Evolutionary conservation across 2,329 filamentous ascomycete species (phyloP), one percentile per base, ranked within the genome.

Genomic region (Tolypocladium guangdongense): DNA sequence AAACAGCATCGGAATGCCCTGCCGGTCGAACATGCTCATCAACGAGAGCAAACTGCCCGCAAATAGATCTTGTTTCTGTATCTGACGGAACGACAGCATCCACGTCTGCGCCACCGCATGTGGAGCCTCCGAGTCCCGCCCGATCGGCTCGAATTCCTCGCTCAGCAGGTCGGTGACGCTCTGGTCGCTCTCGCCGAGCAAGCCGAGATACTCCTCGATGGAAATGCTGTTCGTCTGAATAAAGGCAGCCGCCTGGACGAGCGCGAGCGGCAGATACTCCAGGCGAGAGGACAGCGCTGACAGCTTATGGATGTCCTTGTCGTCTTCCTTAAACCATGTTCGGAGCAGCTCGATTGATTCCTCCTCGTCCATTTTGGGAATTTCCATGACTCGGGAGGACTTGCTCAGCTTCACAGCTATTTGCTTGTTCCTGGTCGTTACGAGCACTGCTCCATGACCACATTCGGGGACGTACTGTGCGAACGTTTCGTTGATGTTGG

Each of bases 161-260:
- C 61, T 65, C 0, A 71, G 64, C 14, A 65, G 52, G 12, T 61
- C 55, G 1, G 62, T 51, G 5, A 60, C 33, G 14, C 53, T 14
- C 27, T 60, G 30, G 35, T 68, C 60, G 47, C 57, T 63, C n/a
- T 57, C 51, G 2, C 59, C 54, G 12, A 69, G 52, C 0, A 68
- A 57, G 18, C 60, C 32, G 18, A 70, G 27, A 47, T 71, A 71
- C 2, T 56, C 7, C 2, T 39, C n/a, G 1, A 67, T 43, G 0
- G 62, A 50, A 4, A 65, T 63, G 3, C 38, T 52, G 7, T 65
- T 67, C 33, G 63, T 58, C 20, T 61, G 56, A 4, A 72, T 68
- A 51, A 66, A 71, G 2, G 66, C 61, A 2, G 66, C 59, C 4
- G 66, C 69, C 52, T 71, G 67, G 30, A 55, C 63, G 1, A 71